Evolutionary conservation across 1,139 yeast species (phyloP), one percentile per base, ranked within the genome.

Genomic region (Entelexis sorbosivorans): DNA sequence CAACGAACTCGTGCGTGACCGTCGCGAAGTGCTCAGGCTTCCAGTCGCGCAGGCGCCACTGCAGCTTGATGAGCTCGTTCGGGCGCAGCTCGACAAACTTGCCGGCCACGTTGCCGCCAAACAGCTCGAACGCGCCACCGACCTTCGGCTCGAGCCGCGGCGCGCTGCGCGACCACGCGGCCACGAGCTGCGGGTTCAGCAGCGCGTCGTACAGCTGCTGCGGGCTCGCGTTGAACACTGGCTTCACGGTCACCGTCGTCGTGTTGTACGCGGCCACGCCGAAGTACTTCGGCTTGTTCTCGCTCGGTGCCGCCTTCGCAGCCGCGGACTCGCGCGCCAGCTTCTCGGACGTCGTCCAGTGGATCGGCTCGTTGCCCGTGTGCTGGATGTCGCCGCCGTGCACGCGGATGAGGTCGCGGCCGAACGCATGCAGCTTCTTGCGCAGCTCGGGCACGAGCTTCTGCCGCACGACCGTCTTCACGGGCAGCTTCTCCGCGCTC

Each of bases 31-130:
- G 94, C 28, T 85, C 94, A 13, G 71, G 69, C 64, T 83, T 84
- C 99, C 99, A 91, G 62, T 83, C 87, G 49, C 75, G 77, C 58
- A 91, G 72, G 64, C 97, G 76, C 99, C 99, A 91, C 40, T 76
- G 69, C 75, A 85, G 82, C 20, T 72, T 78, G 52, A 91, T 79
- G 52, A 70, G 69, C 61, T 76, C 73, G 61, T 77, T 77, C 50
- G 73, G 71, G n/a, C 72, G 76, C 54, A 87, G 72, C 60, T 76
- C 77, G 43, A 76, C 61, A 58, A 87, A 70, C 61, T 79, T 77
- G 48, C 96, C 95, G 28, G 75, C 65, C 50, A 91, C 81, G 54
- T 88, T 86, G n/a, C 96, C 96, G 13, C 95, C 94, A 66, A 91
- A 91, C 52, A 91, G 68, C 44, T 75, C 73, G 68, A 79, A 88